Conservation (phyloP, 768 basidiomycete genomes). For the Lentinula guzmanii region DNA sequence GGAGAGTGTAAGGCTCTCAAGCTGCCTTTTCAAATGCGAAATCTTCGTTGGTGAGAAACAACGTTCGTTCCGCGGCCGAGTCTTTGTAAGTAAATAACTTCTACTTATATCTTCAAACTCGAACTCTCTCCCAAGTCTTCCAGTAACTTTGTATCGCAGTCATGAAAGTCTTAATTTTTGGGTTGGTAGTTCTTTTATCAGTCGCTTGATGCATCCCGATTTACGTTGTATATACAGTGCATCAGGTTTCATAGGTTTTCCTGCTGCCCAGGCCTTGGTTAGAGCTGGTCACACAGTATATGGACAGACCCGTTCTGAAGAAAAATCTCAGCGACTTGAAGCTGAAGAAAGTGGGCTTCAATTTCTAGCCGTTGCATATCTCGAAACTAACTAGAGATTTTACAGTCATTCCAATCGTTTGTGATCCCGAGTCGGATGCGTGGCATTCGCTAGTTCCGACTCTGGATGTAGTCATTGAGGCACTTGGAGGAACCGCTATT, state of each 20-base stretch:
- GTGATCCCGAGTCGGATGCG: conserved; percentile 13
- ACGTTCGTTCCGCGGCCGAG: neutral
- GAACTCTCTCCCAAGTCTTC: neutral
- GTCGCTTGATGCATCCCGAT: neutral
- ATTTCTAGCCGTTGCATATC: neutral
- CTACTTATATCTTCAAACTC: neutral
- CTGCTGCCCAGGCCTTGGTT: conserved; percentile 36
- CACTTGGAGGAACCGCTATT: conserved; percentile 19
- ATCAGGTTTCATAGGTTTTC: conserved; percentile 38
- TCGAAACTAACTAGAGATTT: neutral
- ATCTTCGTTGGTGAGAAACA: neutral
- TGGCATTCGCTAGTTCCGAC: conserved; percentile 22
- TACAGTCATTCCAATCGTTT: conserved; percentile 32
- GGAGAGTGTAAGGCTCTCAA: neutral
- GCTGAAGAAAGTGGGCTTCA: conserved; percentile 32
- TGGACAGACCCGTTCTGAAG: conserved; percentile 32
- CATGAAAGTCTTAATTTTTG: conserved; percentile 22
- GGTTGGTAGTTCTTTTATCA: conserved; percentile 10
- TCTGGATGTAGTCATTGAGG: conserved; percentile 29
- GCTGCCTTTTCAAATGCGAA: neutral
- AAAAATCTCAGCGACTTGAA: conserved; percentile 25
- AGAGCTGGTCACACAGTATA: conserved; percentile 42
- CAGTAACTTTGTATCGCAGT: neutral
- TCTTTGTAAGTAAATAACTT: neutral
- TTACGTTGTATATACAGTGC: conserved; percentile 21